phyloP scores from a whole-genome alignment of 352 stramenopile species.

The Halophytophthora polymorphica region DNA sequence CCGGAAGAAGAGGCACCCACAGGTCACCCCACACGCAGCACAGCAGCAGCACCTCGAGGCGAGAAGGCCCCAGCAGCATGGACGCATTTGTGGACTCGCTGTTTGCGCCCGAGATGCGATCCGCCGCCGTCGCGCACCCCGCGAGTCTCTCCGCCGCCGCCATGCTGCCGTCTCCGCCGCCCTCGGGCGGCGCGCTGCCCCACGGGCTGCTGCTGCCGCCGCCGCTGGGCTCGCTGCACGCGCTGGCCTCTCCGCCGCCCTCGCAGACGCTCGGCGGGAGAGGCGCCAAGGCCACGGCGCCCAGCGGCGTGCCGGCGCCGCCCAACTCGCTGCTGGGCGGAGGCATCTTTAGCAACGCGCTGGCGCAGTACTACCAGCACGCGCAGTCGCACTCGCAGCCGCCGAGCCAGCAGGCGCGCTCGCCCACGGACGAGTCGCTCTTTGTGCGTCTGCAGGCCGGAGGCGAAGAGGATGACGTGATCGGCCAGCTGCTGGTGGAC shows the following conservation, averaged over 20 bases:
- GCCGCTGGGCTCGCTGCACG: slow-evolving; percentile 21
- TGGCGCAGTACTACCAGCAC: slow-evolving; percentile 3
- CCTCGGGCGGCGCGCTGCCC: not conserved
- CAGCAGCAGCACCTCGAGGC: slow-evolving; percentile 37
- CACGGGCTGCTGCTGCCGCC: slow-evolving; percentile 3
- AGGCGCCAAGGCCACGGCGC: slow-evolving; percentile 16
- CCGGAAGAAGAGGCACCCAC: not conserved
- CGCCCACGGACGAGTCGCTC: slow-evolving; percentile 18
- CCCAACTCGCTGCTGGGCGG: slow-evolving; percentile 34
- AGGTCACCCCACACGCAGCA: too few relatives aligned
- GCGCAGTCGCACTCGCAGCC: too few relatives aligned
- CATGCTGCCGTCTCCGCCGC: slow-evolving; percentile 1
- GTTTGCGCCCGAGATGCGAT: slow-evolving; percentile 49
- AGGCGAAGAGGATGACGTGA: slow-evolving; percentile 40
- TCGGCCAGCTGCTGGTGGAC: slow-evolving; percentile 43
- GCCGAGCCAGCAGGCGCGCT: slow-evolving; percentile 15
- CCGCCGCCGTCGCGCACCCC: too few relatives aligned
- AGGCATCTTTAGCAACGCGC: slow-evolving; percentile 14
- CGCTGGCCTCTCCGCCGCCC: slow-evolving; percentile 14
- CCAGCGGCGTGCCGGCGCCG: slow-evolving; percentile 14
- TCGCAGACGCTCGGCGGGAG: slow-evolving; percentile 11
- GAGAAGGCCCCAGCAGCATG: slow-evolving; percentile 25
- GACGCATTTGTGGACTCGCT: slow-evolving; percentile 75
- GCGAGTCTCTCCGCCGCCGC: slow-evolving; percentile 1
- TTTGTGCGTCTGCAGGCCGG: slow-evolving; percentile 21